These are phyloP conservation scores for Tephrocybe sp. DNA, from an alignment of 768 basidiomycete genomes.

Conservation along the genomic window DNA sequence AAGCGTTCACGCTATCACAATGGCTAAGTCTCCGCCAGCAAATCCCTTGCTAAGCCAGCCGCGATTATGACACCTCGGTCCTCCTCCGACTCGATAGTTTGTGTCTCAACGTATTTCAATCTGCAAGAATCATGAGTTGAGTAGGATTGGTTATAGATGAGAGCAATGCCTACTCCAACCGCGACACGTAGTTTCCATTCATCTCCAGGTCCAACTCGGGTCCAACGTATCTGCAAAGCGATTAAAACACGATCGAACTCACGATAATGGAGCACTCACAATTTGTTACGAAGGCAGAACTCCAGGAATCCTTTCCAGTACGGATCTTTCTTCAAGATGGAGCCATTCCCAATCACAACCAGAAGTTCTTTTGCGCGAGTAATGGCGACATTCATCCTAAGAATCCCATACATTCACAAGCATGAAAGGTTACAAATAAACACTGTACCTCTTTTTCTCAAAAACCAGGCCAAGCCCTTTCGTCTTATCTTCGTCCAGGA, in stretches of 20 bases:
- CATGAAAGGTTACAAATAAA: neutral
- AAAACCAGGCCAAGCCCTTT: slow-evolving; percentile 45
- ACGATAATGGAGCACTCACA: slow-evolving; percentile 34
- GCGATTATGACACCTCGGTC: slow-evolving; percentile 30
- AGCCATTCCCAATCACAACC: slow-evolving; percentile 45
- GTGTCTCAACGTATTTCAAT: slow-evolving; percentile 19
- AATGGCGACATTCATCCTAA: slow-evolving; percentile 53
- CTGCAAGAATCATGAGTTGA: slow-evolving; percentile 8
- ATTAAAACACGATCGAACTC: neutral
- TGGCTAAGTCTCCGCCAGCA: slow-evolving; percentile 17
- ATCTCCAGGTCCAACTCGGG: slow-evolving; percentile 40
- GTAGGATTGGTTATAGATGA: neutral
- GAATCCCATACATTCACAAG: neutral
- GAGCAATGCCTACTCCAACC: slow-evolving; percentile 37
- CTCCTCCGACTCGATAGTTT: slow-evolving; percentile 24
- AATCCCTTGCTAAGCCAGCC: slow-evolving; percentile 33
- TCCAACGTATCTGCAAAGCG: slow-evolving; percentile 38
- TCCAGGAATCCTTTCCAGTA: slow-evolving; percentile 52
- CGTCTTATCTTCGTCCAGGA: slow-evolving; percentile 44
- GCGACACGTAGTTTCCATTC: slow-evolving; percentile 48
- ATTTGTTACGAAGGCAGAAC: slow-evolving; percentile 43
- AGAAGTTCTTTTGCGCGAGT: slow-evolving; percentile 54
- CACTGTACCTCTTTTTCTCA: slow-evolving; percentile 43
- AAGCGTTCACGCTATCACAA: neutral
- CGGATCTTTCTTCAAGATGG: slow-evolving; percentile 40